Evolutionary conservation across 2,329 filamentous ascomycete species (phyloP), one percentile per base, ranked within the genome.

Genomic region (Sarocladiaceae sp.): DNA sequence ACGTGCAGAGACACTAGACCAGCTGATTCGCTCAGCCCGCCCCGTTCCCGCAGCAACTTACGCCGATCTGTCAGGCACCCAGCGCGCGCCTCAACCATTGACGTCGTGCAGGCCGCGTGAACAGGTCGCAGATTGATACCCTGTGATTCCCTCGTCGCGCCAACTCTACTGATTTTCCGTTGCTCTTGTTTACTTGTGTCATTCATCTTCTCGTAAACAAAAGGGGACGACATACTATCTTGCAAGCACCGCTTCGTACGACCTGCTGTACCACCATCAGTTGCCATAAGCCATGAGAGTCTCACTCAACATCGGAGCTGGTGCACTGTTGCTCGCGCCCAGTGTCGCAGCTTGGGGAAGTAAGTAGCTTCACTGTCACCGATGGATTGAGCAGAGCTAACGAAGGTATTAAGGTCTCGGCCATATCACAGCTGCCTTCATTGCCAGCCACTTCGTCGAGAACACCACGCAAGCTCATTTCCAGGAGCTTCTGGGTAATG

Each of bases 371-470:
- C 51, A 10, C 39, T 40, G n/a, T 23, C 52, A 50, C 54, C 23
- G 26, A 53, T 18, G 28, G 37, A 8, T 28, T 36, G 12, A 28
- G n/a, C 8, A 39, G 15, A 15, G 46, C 28, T 23, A 35, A 25
- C 26, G 28, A 37, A 37, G 25, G 17, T 10, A 28, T n/a, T 17
- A 54, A 82, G 79, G 78, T 56, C 73, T 87, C 52, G 84, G 84
- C 2, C 84, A 87, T 64, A 81, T 84, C 60, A 82, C 83, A 3
- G 78, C 84, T 7, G 84, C 82, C 37, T 85, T 83, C 61, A 62
- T 87, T 20, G 83, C 84, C 11, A 76, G 74, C 58, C 76, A 76
- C 61, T 80, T 86, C 59, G 80, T 87, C 49, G 66, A 76, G 51
- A 72, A 78, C 31, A 64, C 73, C 26, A 87, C 83, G 13, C 71